These are phyloP conservation scores for Dianthus caryophyllus DNA, from an alignment of 148 eudicot genomes.

Conservation along the genomic window DNA sequence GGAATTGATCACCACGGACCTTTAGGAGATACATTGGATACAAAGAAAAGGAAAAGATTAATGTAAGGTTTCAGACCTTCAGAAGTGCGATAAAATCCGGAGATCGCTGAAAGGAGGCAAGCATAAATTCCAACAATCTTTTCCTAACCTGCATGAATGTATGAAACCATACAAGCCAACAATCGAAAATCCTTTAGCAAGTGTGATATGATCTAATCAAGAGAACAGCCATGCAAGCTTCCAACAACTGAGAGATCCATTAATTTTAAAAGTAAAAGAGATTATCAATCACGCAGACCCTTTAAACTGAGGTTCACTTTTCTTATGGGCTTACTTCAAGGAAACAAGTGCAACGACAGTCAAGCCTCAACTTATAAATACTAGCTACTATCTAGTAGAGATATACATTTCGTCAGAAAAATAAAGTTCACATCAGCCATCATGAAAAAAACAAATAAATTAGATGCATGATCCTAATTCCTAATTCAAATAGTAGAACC, in stretches of 20 bases:
- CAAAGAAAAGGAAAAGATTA: conserved; percentile 3
- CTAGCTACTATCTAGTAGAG: too few relatives aligned
- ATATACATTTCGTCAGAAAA: neutral
- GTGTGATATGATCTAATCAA: neutral
- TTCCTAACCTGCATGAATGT: conserved; percentile 58
- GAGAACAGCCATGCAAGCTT: neutral
- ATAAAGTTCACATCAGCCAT: neutral
- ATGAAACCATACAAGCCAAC: conserved; percentile 3
- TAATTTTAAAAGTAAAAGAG: neutral
- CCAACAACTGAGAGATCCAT: neutral
- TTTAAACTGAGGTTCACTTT: neutral
- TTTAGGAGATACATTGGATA: neutral
- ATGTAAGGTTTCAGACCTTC: conserved; percentile 50
- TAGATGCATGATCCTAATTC: neutral
- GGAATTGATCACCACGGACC: conserved; percentile 16
- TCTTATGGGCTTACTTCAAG: neutral
- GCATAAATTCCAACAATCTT: conserved; percentile 87
- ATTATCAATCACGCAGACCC: neutral
- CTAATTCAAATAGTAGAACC: conserved; percentile 4
- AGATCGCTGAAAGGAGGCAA: conserved; percentile 80
- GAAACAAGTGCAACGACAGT: neutral
- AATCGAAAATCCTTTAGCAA: conserved; percentile 13
- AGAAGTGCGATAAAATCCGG: conserved; percentile 79
- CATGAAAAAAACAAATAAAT: neutral
- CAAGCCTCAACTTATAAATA: too few relatives aligned